Evolutionary conservation across 2,329 filamentous ascomycete species (phyloP), one percentile per base, ranked within the genome.

Genomic region (Aureobasidium sp.): DNA sequence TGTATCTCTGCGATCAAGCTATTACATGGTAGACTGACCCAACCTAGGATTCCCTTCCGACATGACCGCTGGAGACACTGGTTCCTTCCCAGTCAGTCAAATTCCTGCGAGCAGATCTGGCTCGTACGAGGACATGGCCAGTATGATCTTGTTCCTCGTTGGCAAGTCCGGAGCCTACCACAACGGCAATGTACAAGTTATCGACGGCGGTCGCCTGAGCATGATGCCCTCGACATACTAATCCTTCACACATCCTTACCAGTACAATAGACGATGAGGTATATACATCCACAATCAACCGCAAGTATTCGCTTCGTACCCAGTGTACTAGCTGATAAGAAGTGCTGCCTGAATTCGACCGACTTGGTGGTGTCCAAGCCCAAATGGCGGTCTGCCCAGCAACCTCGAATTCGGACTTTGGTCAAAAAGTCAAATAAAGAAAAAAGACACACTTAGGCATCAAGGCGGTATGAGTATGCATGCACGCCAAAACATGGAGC

Each of bases 181-280:
- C 56, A 84, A 84, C 69, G 82, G 82, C 0, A 77, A 73, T 60
- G 73, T 81, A 17, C 75, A 80, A 57, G 69, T 82, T 1, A 74
- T 76, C 8, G 78, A 80, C 70, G 78, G 78, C 1, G 78, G 78
- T 6, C 57, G 64, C 12, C 24, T 65, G 39, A 61, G 56, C 49
- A 63, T 64, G 29, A 64, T 65, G 62, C 64, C 64, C 48, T 58
- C 59, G 7, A 64, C 64, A 27, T 65, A 68, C 53, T 57, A 37
- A 56, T 56, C 17, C 3, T 42, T 19, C 24, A 31, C 14, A 29
- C 14, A 42, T 42, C 37, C 27, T 15, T 57, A 24, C 53, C 47
- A 57, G 53, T 40, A 40, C n/a, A 31, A 45, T 47, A 45, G 39
- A 35, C n/a, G 3, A 24, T 56, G 37, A 56, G 37, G 24, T 56